Conservation (phyloP, 257 asterid genomes). For the Solanum gracilifrons region DNA sequence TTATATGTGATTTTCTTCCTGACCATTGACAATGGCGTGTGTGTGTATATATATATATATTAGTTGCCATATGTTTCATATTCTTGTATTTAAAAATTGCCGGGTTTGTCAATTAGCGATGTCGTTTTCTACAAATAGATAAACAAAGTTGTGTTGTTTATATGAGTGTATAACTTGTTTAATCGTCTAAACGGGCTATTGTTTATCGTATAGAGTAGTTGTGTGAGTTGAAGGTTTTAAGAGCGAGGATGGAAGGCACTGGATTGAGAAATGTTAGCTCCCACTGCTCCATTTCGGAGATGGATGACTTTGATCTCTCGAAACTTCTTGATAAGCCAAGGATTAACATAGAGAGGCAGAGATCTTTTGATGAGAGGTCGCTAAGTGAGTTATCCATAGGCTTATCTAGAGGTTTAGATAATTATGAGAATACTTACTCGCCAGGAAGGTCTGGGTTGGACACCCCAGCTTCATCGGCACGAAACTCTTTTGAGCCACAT, state of each 20-base stretch:
- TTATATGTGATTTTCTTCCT: not conserved
- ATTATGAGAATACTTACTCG: slow-evolving; percentile 39
- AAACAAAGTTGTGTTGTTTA: not conserved
- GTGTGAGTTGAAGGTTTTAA: slow-evolving; percentile 7
- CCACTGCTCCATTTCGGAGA: slow-evolving; percentile 47
- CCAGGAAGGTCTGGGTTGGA: slow-evolving; percentile 52
- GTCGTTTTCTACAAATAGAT: not conserved
- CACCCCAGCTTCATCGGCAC: slow-evolving; percentile 48
- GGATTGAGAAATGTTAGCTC: slow-evolving; percentile 53
- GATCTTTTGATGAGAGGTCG: slow-evolving; percentile 70
- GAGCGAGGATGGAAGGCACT: slow-evolving; percentile 20
- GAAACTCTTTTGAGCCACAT: slow-evolving; percentile 70
- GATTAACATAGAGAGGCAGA: slow-evolving; percentile 52
- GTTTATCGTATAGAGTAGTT: slow-evolving; percentile 11
- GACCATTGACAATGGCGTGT: not conserved
- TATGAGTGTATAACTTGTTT: not conserved
- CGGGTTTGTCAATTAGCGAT: not conserved
- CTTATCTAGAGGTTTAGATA: slow-evolving; percentile 39
- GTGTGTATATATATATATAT: not conserved
- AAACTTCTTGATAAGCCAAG: slow-evolving; percentile 62
- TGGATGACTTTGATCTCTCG: slow-evolving; percentile 51
- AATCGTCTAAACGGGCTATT: slow-evolving; percentile 1
- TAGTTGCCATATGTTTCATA: not conserved
- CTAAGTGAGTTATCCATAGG: slow-evolving; percentile 61
- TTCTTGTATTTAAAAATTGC: not conserved